Evolutionary conservation across 75 land plant species (phyloP).

Genomic region (Pinus tabuliformis): DNA sequence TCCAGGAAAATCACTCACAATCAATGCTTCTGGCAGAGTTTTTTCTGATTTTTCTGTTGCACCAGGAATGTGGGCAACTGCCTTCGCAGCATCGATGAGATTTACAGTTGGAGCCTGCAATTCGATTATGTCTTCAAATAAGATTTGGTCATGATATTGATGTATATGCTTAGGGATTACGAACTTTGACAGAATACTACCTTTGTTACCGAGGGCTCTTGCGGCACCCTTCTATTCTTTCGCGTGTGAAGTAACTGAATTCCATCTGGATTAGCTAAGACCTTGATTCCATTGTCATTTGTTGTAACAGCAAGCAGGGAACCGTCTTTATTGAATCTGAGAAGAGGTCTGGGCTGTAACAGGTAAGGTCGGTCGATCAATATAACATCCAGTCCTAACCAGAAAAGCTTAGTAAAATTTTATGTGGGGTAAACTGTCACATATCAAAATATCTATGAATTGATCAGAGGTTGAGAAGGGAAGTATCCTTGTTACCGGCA

Average conservation of each 20-base stretch:
- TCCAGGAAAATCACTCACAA: too few species aligned
- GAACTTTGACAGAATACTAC: background rate
- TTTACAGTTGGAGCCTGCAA: background rate
- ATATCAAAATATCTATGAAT: background rate
- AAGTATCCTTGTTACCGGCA: constrained; percentile 35
- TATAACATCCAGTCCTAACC: too few species aligned
- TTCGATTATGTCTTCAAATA: background rate
- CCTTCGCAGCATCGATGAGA: background rate
- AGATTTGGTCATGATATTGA: background rate
- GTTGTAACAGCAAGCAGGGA: constrained; percentile 29
- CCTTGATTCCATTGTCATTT: constrained; percentile 26
- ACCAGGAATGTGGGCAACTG: background rate
- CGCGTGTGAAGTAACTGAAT: constrained; percentile 9
- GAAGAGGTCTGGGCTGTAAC: constrained; percentile 15
- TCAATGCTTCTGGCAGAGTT: too few species aligned
- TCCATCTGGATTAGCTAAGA: constrained; percentile 22
- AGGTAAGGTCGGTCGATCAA: background rate
- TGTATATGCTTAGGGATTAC: background rate
- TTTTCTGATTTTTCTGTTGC: background rate
- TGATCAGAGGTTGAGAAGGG: background rate
- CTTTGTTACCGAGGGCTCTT: background rate
- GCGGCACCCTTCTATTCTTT: background rate
- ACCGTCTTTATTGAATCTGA: constrained; percentile 28
- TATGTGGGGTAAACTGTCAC: background rate
- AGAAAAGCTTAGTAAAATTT: too few species aligned